A percentile compares a stretch with the other conserved stretches of the same genome.
phyloP scores from a whole-genome alignment of 2,329 filamentous ascomycete genomes.

The Dryadomyces quercivorus region DNA sequence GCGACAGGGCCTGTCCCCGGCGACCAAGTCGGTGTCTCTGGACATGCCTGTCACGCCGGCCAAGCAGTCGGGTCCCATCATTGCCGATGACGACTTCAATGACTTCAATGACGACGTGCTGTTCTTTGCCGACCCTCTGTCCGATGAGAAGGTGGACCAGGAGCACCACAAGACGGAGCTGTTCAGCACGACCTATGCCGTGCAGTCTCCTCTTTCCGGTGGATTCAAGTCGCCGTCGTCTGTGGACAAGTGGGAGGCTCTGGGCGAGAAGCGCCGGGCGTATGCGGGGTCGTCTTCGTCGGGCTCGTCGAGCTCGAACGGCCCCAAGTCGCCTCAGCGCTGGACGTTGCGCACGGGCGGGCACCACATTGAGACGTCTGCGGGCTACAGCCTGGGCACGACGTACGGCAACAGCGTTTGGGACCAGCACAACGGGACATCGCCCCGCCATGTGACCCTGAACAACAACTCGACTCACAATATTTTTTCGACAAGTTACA shows the following conservation, averaged over 20 bases:
- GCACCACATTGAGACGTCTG: conserved; percentile 12
- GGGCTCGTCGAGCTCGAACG: conserved; percentile 22
- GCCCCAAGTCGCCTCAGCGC: conserved; percentile 33
- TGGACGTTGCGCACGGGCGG: conserved; percentile 24
- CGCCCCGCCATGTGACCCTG: conserved; percentile 13
- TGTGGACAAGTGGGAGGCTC: conserved; percentile 77
- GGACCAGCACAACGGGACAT: conserved; percentile 30
- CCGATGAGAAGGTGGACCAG: conserved; percentile 21
- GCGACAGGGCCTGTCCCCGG: conserved; percentile 27
- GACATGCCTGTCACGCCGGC: conserved; percentile 25
- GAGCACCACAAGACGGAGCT: conserved; percentile 14
- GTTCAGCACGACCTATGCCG: background rate
- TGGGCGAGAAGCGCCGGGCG: conserved; percentile 73
- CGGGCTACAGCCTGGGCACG: conserved; percentile 33
- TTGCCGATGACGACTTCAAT: conserved; percentile 53
- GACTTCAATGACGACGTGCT: conserved; percentile 59
- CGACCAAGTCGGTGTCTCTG: conserved; percentile 25
- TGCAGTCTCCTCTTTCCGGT: conserved; percentile 9
- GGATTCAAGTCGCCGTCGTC: conserved; percentile 36
- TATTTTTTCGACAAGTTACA: conserved; percentile 10
- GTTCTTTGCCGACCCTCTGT: conserved; percentile 56
- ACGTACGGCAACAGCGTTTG: conserved; percentile 34
- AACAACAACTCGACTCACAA: conserved; percentile 13
- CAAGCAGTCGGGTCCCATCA: conserved; percentile 28
- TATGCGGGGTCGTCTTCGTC: conserved; percentile 37